Base-by-base conservation (phyloP, 1,284 basidiomycete species). In the Ustilago crameri region DNA sequence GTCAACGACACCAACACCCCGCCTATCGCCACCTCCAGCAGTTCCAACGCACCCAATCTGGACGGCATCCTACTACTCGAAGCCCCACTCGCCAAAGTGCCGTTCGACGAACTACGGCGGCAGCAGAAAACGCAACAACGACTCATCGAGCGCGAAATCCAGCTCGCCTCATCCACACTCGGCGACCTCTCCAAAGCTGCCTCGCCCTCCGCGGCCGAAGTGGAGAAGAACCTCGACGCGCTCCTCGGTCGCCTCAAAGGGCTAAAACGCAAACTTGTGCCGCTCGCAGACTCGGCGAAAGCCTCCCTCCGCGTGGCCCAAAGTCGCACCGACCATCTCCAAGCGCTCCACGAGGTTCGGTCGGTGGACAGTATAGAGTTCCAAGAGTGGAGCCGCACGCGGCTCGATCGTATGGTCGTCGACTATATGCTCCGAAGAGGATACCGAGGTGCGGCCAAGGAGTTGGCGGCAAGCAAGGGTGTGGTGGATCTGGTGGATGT, bases 381-480 rank as follows among this genome's bases (percentile, higher is more conserved):
- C 30, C 22, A 51, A 9, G 53, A 73, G 7, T 95, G 92, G 92
- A 88, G 90, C 17, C 89, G 91, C 71, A 89, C 87, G 38, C 86
- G 93, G 27, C 85, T 98, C 9, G 91, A 95, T 79, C 86, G 95
- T 64, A 96, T 95, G 90, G 86, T 98, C 26, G 90, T 93, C 1
- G 95, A 98, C 83, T 95, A 94, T 89, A 88, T 91, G 44, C 86
- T 98, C 40, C 86, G 94, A 26, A 86, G 87, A 43, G 91, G 91
- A 1, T 75, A 64, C 18, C 41, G 61, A 3, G 10, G 52, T 8
- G 53, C 67, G 5, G 80, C 82, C 0, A 20, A 35, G 10, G 62
- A 61, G 32, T 51, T 82, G 10, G 78, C 67, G 15, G 48, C 14
- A 26, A 30, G 0, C 34, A 63, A 1, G 60, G 59, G 12, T n/a